Conservation (phyloP, 2,329 filamentous ascomycete species). For the Penicillium sp. region DNA sequence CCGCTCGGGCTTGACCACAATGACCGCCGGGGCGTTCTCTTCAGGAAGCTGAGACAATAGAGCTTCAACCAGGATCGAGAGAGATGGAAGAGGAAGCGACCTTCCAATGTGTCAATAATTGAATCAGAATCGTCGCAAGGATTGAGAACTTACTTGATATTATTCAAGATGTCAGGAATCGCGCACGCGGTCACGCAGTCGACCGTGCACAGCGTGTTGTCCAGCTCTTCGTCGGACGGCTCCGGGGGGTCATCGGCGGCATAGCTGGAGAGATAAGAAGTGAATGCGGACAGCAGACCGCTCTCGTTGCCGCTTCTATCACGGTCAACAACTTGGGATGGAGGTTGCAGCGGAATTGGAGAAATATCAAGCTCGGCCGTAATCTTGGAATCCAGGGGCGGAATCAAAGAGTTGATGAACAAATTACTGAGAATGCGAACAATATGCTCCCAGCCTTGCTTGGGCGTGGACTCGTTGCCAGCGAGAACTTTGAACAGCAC, state of each 20-base stretch:
- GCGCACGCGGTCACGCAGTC: slow-evolving; percentile 91
- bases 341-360: slow-evolving; percentile 82
- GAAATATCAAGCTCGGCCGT: slow-evolving; percentile 68
- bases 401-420: slow-evolving; percentile 91
- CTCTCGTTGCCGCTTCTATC: slow-evolving; percentile 73
- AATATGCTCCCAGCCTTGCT: slow-evolving; percentile 61
- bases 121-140: slow-evolving; percentile 5
- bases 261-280: slow-evolving; percentile 97
- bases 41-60: slow-evolving; percentile 85
- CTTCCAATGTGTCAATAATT: slow-evolving; percentile 40
- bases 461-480: slow-evolving; percentile 75
- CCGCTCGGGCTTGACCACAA: slow-evolving; percentile 84
- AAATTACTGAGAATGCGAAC: slow-evolving; percentile 92
- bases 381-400: slow-evolving; percentile 69
- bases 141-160: slow-evolving; percentile 65
- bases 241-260: slow-evolving; percentile 96
- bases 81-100: slow-evolving; percentile 58
- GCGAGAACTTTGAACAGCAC: slow-evolving; percentile 92
- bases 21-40: slow-evolving; percentile 74
- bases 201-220: slow-evolving; percentile 90
- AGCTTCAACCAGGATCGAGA: slow-evolving; percentile 65
- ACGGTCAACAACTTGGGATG: slow-evolving; percentile 89
- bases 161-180: slow-evolving; percentile 76
- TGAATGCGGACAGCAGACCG: slow-evolving; percentile 89
- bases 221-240: slow-evolving; percentile 93